Percentiles rank a stretch among this genome's conserved stretches.
Conservation (phyloP, 2,329 filamentous ascomycete species). For the Claviceps digitariae region DNA sequence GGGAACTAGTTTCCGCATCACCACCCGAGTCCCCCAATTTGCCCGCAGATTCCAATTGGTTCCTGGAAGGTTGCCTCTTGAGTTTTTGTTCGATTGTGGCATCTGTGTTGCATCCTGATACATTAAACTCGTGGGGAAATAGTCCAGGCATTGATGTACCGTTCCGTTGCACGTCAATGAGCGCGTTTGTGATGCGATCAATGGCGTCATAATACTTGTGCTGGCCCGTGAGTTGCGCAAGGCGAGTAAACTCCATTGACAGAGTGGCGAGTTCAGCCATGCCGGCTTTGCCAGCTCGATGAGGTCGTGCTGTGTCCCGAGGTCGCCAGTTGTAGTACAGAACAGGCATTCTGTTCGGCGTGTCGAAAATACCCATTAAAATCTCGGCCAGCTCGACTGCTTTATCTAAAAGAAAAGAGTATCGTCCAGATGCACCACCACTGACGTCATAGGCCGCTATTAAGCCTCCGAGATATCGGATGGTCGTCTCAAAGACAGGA, state of each 20-base stretch:
- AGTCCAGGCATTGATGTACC: slow-evolving; percentile 61
- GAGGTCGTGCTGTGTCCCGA: slow-evolving; percentile 46
- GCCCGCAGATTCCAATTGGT: slow-evolving; percentile 21
- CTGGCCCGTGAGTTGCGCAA: slow-evolving; percentile 73
- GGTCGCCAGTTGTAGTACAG: slow-evolving; percentile 70
- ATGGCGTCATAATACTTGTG: slow-evolving; percentile 83
- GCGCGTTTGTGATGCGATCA: slow-evolving; percentile 67
- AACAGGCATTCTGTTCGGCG: slow-evolving; percentile 84
- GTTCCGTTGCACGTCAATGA: slow-evolving; percentile 60
- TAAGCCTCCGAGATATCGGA: slow-evolving; percentile 80
- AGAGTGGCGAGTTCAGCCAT: slow-evolving; percentile 67
- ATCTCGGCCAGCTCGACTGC: slow-evolving; percentile 69
- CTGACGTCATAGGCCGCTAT: slow-evolving; percentile 80
- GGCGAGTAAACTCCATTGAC: slow-evolving; percentile 75
- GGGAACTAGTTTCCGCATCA: slow-evolving; percentile 7
- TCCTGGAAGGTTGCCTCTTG: slow-evolving; percentile 22
- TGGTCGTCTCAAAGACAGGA: slow-evolving; percentile 85
- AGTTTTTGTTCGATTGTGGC: slow-evolving; percentile 19
- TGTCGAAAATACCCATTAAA: slow-evolving; percentile 74
- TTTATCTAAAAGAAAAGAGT: slow-evolving; percentile 60
- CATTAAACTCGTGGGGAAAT: slow-evolving; percentile 67
- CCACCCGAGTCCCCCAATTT: slow-evolving; percentile 16
- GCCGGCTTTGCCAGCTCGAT: slow-evolving; percentile 44
- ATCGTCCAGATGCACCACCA: slow-evolving; percentile 38
- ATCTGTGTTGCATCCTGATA: slow-evolving; percentile 60